Conservation (phyloP, 2,329 filamentous ascomycete species). For the Chrysoporthe deuterocubensis region DNA sequence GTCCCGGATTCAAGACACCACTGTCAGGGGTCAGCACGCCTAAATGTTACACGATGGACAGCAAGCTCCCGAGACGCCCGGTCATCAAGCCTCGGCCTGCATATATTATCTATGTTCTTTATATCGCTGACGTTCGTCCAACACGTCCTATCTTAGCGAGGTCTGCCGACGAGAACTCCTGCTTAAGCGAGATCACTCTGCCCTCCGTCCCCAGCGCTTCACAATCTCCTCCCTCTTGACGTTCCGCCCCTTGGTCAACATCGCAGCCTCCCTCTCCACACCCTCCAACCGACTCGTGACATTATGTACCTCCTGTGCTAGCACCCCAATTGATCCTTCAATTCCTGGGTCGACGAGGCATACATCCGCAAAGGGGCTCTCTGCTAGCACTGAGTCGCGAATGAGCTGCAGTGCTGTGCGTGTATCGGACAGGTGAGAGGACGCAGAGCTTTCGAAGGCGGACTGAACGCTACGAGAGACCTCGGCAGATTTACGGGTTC, state of each 20-base stretch:
- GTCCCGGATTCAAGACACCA: not conserved
- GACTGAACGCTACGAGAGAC: conserved; percentile 52
- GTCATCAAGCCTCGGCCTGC: not conserved
- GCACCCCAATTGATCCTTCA: conserved; percentile 52
- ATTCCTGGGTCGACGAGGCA: conserved; percentile 58
- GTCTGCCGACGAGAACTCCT: not conserved
- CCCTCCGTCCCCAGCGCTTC: conserved; percentile 43
- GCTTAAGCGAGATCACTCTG: conserved; percentile 2
- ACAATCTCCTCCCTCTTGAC: conserved; percentile 55
- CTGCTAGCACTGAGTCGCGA: conserved; percentile 56
- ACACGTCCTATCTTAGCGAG: not conserved
- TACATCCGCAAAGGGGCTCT: conserved; percentile 54
- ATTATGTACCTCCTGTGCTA: conserved; percentile 50
- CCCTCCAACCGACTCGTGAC: conserved; percentile 44
- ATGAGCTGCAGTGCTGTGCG: conserved; percentile 53
- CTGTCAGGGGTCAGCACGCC: not conserved
- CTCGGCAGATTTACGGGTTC: conserved; percentile 35
- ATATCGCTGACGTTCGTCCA: not conserved
- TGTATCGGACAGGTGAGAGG: conserved; percentile 51
- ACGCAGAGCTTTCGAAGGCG: conserved; percentile 51
- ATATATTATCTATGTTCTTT: too few species aligned
- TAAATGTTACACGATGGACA: not conserved
- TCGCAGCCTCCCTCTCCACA: conserved; percentile 41
- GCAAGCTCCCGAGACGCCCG: not conserved
- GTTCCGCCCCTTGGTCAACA: conserved; percentile 44